phyloP scores from a whole-genome alignment of 1,139 yeast genomes.

The Sugiyamaella paludigena region DNA sequence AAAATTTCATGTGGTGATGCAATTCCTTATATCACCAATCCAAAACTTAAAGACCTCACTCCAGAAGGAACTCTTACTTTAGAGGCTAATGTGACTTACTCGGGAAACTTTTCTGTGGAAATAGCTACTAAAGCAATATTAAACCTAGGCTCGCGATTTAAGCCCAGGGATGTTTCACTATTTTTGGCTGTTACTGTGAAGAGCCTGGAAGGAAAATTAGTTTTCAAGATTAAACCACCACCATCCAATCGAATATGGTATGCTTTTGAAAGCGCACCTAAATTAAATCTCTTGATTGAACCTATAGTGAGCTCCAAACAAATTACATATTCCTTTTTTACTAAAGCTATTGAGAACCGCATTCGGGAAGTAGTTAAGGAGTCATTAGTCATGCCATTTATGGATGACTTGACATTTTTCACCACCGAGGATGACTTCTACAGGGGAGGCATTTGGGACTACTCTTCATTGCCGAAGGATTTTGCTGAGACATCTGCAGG shows the following conservation, averaged over 20 bases:
- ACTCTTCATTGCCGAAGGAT: conserved; percentile 9
- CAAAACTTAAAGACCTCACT: conserved; percentile 63
- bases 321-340: conserved; percentile 71
- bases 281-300: conserved; percentile 69
- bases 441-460: conserved; percentile 92
- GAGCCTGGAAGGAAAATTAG: conserved; percentile 69
- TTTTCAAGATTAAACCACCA: conserved; percentile 74
- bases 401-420: conserved; percentile 82
- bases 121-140: conserved; percentile 76
- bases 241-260: conserved; percentile 93
- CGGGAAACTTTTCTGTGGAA: conserved; percentile 70
- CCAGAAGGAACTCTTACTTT: conserved; percentile 80
- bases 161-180: conserved; percentile 73
- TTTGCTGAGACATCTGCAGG: conserved; percentile 1
- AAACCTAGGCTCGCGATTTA: conserved; percentile 61
- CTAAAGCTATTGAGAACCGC: conserved; percentile 73
- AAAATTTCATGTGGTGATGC: conserved; percentile 73
- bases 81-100: conserved; percentile 60
- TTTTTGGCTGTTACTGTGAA: conserved; percentile 68
- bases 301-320: conserved; percentile 87
- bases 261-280: conserved; percentile 77
- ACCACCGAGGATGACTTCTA: conserved; percentile 62
- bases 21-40: conserved; percentile 77
- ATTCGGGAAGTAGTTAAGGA: conserved; percentile 77
- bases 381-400: conserved; percentile 75